phyloP scores from a whole-genome alignment of 257 asterid genomes.

The Hygrophila difformis region DNA sequence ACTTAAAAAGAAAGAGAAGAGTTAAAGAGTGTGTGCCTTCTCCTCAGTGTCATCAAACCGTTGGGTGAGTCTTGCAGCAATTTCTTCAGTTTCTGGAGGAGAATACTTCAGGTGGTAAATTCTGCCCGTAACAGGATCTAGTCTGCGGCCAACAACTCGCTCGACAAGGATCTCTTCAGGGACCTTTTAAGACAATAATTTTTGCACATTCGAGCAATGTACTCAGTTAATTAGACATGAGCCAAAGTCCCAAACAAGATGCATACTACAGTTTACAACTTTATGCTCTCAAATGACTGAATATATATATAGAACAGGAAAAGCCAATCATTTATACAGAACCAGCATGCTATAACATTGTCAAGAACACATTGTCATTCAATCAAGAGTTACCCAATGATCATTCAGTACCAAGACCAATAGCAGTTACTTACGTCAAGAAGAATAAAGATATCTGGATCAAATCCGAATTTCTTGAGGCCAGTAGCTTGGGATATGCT shows the following conservation, averaged over 20 bases:
- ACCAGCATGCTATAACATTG: neutral
- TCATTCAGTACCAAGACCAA: constrained; percentile 23
- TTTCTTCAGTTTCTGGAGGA: constrained; percentile 91
- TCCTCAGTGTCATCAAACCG: constrained; percentile 99
- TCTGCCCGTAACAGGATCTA: constrained; percentile 89
- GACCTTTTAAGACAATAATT: constrained; percentile 43
- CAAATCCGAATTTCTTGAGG: constrained; percentile 62
- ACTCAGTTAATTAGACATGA: too few relatives aligned
- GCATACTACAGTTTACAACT: constrained; percentile 4
- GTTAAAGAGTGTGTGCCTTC: constrained; percentile 41
- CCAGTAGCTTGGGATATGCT: constrained; percentile 86
- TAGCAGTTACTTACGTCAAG: constrained; percentile 81
- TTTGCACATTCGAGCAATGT: neutral
- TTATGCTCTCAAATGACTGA: neutral
- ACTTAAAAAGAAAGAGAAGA: neutral
- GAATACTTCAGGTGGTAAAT: constrained; percentile 92
- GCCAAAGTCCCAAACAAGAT: too few relatives aligned
- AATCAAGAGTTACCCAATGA: constrained; percentile 7
- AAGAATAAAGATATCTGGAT: constrained; percentile 87
- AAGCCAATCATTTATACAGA: constrained; percentile 8
- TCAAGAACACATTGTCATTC: neutral
- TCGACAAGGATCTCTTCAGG: constrained; percentile 87
- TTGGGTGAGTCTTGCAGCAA: constrained; percentile 80
- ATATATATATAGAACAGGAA: too few relatives aligned
- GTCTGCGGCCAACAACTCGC: constrained; percentile 92